A percentile compares a stretch with the other conserved stretches of the same genome.
Conservation (phyloP, 192 early-diverging fungal genomes). For the Backusella parvicylindrica region DNA sequence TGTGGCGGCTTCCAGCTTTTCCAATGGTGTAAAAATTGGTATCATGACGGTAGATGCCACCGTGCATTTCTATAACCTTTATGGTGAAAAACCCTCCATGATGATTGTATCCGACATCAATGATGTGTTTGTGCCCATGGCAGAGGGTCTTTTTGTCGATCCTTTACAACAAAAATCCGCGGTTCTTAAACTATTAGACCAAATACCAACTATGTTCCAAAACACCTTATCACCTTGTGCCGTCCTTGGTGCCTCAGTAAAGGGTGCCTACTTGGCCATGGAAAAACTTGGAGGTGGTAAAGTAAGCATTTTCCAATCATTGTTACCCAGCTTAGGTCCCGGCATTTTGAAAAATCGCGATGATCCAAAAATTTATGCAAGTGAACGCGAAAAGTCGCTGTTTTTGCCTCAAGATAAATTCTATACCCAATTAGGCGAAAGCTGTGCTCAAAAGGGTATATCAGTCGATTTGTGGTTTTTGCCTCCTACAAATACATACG, state of each 20-base stretch:
- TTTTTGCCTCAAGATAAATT: slow-evolving; percentile 85
- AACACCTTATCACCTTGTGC: slow-evolving; percentile 71
- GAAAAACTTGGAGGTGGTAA: slow-evolving; percentile 74
- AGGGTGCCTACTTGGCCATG: slow-evolving; percentile 72
- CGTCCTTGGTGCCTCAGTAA: slow-evolving; percentile 77
- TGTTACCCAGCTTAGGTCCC: slow-evolving; percentile 84
- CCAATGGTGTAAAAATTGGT: slow-evolving; percentile 65
- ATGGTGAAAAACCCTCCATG: slow-evolving; percentile 80
- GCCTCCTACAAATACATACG: slow-evolving; percentile 40
- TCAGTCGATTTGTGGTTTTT: slow-evolving; percentile 91
- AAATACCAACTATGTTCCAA: slow-evolving; percentile 80
- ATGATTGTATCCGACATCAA: slow-evolving; percentile 89
- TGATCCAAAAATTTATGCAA: slow-evolving; percentile 85
- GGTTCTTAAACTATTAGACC: slow-evolving; percentile 79
- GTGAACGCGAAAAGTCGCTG: slow-evolving; percentile 87
- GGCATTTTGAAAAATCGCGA: slow-evolving; percentile 86
- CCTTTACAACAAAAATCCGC: slow-evolving; percentile 73
- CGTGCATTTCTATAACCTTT: slow-evolving; percentile 95
- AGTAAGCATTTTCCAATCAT: slow-evolving; percentile 83
- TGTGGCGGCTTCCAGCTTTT: slow-evolving; percentile 53
- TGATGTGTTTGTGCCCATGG: slow-evolving; percentile 93
- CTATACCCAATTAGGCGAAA: slow-evolving; percentile 80
- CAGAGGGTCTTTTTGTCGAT: slow-evolving; percentile 88
- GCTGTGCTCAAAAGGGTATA: slow-evolving; percentile 79
- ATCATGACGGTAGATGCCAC: slow-evolving; percentile 88